These are phyloP conservation scores for Glebionis coronaria DNA, from an alignment of 129 eudicot species.

Conservation along the genomic window DNA sequence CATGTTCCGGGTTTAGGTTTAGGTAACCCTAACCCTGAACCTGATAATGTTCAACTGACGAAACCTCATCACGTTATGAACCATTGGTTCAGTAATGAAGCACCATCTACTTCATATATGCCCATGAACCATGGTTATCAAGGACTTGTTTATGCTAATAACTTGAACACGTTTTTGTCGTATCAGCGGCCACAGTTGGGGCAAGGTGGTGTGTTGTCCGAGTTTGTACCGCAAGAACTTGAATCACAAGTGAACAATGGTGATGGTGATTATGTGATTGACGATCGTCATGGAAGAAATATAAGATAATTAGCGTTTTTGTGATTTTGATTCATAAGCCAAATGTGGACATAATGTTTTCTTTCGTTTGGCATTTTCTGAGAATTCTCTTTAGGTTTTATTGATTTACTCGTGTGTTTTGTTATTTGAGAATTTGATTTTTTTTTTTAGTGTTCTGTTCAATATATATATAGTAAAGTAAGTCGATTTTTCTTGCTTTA, in stretches of 20 bases:
- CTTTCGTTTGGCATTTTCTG: slow-evolving; percentile 1
- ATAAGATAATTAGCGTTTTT: not conserved
- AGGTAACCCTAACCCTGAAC: not conserved
- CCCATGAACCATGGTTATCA: slow-evolving; percentile 17
- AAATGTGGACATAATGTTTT: not conserved
- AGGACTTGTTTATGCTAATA: slow-evolving; percentile 24
- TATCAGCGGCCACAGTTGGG: slow-evolving; percentile 20
- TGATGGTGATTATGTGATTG: slow-evolving; percentile 24
- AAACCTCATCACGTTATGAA: slow-evolving; percentile 23
- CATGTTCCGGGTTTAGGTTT: slow-evolving; percentile 7
- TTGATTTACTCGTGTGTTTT: too few species aligned
- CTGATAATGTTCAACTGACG: slow-evolving; percentile 17
- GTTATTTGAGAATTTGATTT: too few species aligned
- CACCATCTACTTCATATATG: not conserved
- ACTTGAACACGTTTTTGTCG: slow-evolving; percentile 16
- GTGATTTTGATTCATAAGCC: not conserved
- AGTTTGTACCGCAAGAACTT: slow-evolving; percentile 14
- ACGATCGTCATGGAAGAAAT: slow-evolving; percentile 17
- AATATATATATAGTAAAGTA: too few species aligned
- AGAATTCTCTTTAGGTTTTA: not conserved
- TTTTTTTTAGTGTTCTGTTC: too few species aligned
- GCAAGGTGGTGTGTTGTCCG: slow-evolving; percentile 13
- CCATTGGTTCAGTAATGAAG: slow-evolving; percentile 14
- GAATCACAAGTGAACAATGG: slow-evolving; percentile 6
- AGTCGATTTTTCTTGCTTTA: too few species aligned